Evolutionary conservation across 2,329 filamentous ascomycete species (phyloP).

Genomic region (Alternaria sp.): DNA sequence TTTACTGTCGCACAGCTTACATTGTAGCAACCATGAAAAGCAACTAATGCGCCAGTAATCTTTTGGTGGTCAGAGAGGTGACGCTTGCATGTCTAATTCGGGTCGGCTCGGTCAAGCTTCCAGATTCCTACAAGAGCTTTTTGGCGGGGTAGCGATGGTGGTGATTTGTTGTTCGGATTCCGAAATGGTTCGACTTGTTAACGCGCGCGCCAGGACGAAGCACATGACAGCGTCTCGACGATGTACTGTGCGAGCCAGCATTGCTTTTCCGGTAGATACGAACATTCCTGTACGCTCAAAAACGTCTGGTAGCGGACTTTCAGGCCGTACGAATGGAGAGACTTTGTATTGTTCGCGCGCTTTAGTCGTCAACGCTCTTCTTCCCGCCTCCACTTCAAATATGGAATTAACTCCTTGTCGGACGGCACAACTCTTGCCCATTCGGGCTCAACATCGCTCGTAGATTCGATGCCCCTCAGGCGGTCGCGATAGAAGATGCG

Average conservation of each 20-base stretch:
- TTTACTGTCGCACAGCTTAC: not conserved
- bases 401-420: constrained; percentile 77
- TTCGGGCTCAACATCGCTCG: constrained; percentile 74
- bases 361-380: constrained; percentile 57
- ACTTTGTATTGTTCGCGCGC: not conserved
- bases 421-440: constrained; percentile 85
- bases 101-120: not conserved
- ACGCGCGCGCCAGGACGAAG: not conserved
- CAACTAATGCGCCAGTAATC: not conserved
- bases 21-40: not conserved
- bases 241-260: not conserved
- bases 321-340: not conserved
- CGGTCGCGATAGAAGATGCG: constrained; percentile 89
- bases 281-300: not conserved
- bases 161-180: not conserved
- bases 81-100: not conserved
- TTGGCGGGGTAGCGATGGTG: not conserved
- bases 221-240: not conserved
- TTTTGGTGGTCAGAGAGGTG: not conserved
- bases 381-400: constrained; percentile 90
- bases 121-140: not conserved
- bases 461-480: constrained; percentile 65
- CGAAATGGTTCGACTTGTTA: constrained; percentile 2
- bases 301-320: not conserved
- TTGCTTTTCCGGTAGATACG: not conserved